These are phyloP conservation scores for Lepidium sativum DNA, from an alignment of 345 rosid species.

Conservation along the genomic window DNA sequence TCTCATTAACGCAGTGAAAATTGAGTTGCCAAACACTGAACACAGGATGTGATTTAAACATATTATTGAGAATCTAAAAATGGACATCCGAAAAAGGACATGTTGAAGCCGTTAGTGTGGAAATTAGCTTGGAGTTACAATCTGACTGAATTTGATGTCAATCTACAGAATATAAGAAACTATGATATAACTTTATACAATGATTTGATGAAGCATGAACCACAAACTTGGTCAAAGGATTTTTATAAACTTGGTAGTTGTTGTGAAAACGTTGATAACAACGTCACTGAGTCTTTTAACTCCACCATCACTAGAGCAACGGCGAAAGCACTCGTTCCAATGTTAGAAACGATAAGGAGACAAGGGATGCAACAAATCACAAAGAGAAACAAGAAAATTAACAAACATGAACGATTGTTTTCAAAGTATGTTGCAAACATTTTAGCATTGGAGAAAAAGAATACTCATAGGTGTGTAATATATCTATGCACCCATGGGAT, in stretches of 20 bases:
- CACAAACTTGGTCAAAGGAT: not conserved
- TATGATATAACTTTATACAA: not conserved
- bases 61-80: not conserved
- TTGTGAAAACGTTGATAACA: not conserved
- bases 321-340: not conserved
- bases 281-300: not conserved
- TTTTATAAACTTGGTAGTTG: not conserved
- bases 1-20: too few species aligned
- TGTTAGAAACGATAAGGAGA: not conserved
- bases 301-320: not conserved
- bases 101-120: not conserved
- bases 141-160: not conserved
- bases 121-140: not conserved
- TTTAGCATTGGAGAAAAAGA: not conserved
- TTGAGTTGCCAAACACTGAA: too few species aligned
- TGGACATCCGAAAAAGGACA: not conserved
- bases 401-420: not conserved
- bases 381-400: not conserved
- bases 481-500: not conserved
- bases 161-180: not conserved
- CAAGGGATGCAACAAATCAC: not conserved
- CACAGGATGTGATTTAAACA: too few species aligned
- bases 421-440: not conserved
- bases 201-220: not conserved
- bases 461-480: not conserved